Percentiles rank a stretch among this genome's conserved stretches.
Conservation (phyloP, 345 rosid species). For the Jatropha curcas region DNA sequence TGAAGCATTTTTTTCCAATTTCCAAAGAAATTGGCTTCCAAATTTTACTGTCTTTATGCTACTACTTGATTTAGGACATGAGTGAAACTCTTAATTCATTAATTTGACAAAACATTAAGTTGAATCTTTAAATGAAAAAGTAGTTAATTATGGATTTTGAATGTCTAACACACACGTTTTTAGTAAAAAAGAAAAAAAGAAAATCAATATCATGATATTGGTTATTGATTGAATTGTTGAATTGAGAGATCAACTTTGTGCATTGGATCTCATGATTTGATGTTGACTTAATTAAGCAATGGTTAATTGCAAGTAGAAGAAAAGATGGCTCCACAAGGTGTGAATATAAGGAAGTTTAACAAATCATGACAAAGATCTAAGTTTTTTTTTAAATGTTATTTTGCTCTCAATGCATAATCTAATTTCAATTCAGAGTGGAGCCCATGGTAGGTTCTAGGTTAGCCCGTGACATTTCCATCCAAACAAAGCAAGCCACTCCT, state of each 20-base stretch:
- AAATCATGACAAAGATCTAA: slow-evolving; percentile 11
- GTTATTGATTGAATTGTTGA: neutral
- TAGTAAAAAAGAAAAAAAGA: neutral
- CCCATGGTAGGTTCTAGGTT: slow-evolving; percentile 16
- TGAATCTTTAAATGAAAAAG: no score
- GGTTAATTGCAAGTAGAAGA: neutral
- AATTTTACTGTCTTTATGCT: no score
- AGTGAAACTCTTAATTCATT: neutral
- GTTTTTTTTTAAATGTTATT: neutral
- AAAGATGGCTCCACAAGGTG: slow-evolving; percentile 21
- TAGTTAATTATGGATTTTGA: neutral
- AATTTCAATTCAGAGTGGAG: slow-evolving; percentile 16
- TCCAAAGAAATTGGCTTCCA: no score
- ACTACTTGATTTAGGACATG: no score
- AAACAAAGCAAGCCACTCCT: slow-evolving; percentile 11
- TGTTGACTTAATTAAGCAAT: slow-evolving; percentile 21
- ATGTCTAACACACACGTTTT: neutral
- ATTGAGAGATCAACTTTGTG: neutral
- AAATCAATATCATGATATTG: no score
- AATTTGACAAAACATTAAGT: neutral
- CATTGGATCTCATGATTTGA: slow-evolving; percentile 2
- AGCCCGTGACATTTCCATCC: slow-evolving; percentile 23
- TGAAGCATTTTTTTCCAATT: no score
- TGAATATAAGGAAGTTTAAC: slow-evolving; percentile 27
- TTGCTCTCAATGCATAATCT: neutral